These are phyloP conservation scores for Candida methanosorbosa DNA, from an alignment of 805 yeast species.

Conservation along the genomic window DNA sequence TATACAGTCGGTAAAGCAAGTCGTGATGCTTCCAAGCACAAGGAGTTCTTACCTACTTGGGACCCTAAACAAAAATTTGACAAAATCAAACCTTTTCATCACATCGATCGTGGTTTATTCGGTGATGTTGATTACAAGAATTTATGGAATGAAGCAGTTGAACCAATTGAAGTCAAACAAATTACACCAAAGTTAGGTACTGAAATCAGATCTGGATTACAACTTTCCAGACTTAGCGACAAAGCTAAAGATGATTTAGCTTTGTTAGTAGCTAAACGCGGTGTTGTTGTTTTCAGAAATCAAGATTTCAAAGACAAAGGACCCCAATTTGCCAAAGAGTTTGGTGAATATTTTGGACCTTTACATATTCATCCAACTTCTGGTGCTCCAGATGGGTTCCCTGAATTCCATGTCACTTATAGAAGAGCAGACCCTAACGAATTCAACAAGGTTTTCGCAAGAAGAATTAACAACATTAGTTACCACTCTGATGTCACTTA, in stretches of 20 bases:
- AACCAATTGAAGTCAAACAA: conserved; percentile 23
- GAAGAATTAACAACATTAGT: conserved; percentile 25
- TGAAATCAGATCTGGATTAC: conserved; percentile 43
- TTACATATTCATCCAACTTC: conserved; percentile 63
- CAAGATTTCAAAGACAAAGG: conserved; percentile 46
- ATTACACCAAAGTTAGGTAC: conserved; percentile 63
- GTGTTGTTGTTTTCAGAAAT: conserved; percentile 50
- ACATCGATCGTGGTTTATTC: conserved; percentile 43
- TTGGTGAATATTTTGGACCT: conserved; percentile 54
- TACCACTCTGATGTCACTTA: conserved; percentile 72
- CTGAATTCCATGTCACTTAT: conserved; percentile 51
- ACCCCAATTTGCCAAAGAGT: conserved; percentile 21
- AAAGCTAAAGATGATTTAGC: conserved; percentile 58
- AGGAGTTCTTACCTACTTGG: conserved; percentile 63
- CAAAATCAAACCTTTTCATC: conserved; percentile 43
- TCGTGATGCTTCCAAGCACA: conserved; percentile 29
- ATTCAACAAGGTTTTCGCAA: conserved; percentile 22
- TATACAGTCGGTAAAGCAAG: conserved; percentile 34
- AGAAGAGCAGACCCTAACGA: conserved; percentile 31
- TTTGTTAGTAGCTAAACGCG: conserved; percentile 52
- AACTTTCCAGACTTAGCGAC: conserved; percentile 39
- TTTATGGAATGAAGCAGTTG: conserved; percentile 26
- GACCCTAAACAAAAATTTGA: conserved; percentile 45
- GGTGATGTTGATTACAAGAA: conserved; percentile 44
- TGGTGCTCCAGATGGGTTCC: conserved; percentile 49